Base-by-base conservation (phyloP, 345 rosid species). In the Toxicodendron radicans region DNA sequence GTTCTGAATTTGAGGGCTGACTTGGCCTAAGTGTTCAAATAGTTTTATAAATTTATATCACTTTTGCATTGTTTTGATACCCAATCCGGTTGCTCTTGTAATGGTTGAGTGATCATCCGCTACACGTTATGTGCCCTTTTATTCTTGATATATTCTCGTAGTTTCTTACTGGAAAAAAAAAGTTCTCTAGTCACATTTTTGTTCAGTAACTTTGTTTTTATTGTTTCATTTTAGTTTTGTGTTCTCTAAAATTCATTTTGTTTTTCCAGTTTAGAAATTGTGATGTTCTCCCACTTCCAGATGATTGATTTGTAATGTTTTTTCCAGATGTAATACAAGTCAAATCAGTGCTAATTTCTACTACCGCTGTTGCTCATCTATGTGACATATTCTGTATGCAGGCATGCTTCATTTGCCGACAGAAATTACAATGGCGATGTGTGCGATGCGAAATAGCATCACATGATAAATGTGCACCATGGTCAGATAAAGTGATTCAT, bases 401-500 rank as follows among this genome's bases (percentile, higher is more conserved):
- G 97, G 94, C 65, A 45, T 95, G 98, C 77, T 90, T 90, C 80
- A n/a, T 86, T 35, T 92, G 99, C 85, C 89, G 81, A 66, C 83
- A 82, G 69, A 95, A 84, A 78, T 76, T 81, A 20, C 79, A 86
- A 41, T 95, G 95, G 97, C 80, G 87, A 23, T 92, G 96, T 83
- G 81, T 87, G 16, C 83, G 79, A 63, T 95, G 98, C 61, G 45
- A 84, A 38, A 79, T 91, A 35, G 91, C 98, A 60, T 89, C 92
- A 13, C 99, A 95, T 53, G 85, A 85, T 82, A 87, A 84, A 75
- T 92, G 95, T 70, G 86, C 95, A 53, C 89, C 99, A 3, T 95
- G 99, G 99, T 80, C 90, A 4, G 77, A 90, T 62, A 80, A 83
- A 73, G 84, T 87, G 73, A 72, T 85, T 85, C 91, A 76, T 83